A percentile compares a stretch with the other conserved stretches of the same genome.
These are phyloP conservation scores for Scutellospora calospora DNA, from an alignment of 371 early-diverging fungal genomes.

Conservation along the genomic window DNA sequence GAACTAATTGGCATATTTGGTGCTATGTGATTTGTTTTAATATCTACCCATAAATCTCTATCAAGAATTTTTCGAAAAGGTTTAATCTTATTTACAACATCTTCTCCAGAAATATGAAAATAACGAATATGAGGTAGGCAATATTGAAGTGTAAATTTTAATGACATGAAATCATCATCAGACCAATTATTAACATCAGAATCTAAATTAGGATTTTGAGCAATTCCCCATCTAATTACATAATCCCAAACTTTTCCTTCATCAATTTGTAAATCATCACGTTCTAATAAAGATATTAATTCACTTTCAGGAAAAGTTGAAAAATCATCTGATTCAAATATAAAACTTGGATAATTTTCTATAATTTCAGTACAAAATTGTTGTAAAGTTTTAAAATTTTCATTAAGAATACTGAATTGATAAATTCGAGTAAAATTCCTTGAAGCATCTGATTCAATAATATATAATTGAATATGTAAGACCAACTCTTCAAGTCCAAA, in stretches of 20 bases:
- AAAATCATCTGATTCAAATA: conserved; percentile 12
- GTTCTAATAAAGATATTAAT: not conserved
- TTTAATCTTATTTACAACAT: not conserved
- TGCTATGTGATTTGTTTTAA: not conserved
- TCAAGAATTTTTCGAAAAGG: conserved; percentile 8
- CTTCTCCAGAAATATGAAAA: not conserved
- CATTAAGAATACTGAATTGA: not conserved
- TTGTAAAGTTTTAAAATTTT: not conserved
- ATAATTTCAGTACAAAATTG: not conserved
- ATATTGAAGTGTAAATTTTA: not conserved
- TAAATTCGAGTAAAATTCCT: conserved; percentile 9
- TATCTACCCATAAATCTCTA: not conserved
- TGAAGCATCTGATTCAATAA: conserved; percentile 6
- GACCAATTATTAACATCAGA: not conserved
- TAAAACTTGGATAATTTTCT: not conserved
- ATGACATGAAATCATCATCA: not conserved
- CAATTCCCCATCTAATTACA: conserved; percentile 23
- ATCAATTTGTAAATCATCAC: not conserved
- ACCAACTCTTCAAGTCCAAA: conserved; percentile 12
- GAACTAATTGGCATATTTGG: not conserved
- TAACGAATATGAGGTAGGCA: not conserved
- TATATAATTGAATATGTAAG: not conserved
- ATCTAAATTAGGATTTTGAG: not conserved
- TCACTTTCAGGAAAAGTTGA: not conserved
- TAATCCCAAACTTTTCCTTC: conserved; percentile 16